These are phyloP conservation scores for Selenicereus undatus DNA, from an alignment of 148 eudicot species.

Conservation along the genomic window DNA sequence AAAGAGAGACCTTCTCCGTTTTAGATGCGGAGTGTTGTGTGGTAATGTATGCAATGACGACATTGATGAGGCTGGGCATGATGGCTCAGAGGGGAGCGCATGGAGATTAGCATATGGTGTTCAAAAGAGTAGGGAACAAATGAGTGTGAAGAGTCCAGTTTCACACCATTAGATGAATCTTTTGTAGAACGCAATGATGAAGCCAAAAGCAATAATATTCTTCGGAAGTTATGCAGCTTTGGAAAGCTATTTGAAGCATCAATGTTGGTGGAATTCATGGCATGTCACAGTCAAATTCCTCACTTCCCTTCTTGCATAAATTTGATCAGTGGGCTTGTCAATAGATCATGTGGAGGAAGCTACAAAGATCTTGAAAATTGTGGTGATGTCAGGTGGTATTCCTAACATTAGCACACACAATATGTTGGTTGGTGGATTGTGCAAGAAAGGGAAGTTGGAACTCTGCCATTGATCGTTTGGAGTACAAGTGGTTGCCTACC, in stretches of 20 bases:
- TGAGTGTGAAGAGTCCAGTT: constrained; percentile 25
- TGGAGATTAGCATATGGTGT: constrained; percentile 23
- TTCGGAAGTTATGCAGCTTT: constrained; percentile 45
- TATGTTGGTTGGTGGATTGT: constrained; percentile 73
- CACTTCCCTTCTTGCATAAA: constrained; percentile 67
- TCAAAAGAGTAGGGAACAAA: constrained; percentile 29
- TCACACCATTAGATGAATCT: constrained; percentile 37
- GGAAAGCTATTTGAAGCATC: constrained; percentile 67
- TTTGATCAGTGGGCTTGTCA: constrained; percentile 68
- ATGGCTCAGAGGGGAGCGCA: constrained; percentile 32
- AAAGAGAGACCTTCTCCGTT: constrained; percentile 19
- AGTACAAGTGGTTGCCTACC: constrained; percentile 78
- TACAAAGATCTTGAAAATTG: constrained; percentile 42
- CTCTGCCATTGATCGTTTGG: constrained; percentile 53
- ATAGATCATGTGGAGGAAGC: constrained; percentile 51
- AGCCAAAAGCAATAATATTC: constrained; percentile 55
- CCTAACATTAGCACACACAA: constrained; percentile 85
- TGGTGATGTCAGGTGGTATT: constrained; percentile 91
- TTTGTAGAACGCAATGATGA: constrained; percentile 65
- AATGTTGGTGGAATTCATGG: constrained; percentile 63
- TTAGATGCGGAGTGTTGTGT: constrained; percentile 28
- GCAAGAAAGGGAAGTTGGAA: constrained; percentile 54
- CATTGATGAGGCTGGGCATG: constrained; percentile 28
- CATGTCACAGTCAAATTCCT: constrained; percentile 79
- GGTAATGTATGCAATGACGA: constrained; percentile 42